Percentiles rank a stretch among this genome's conserved stretches.
Conservation (phyloP, 169 alveolate genomes). For the Fabrea salina region DNA sequence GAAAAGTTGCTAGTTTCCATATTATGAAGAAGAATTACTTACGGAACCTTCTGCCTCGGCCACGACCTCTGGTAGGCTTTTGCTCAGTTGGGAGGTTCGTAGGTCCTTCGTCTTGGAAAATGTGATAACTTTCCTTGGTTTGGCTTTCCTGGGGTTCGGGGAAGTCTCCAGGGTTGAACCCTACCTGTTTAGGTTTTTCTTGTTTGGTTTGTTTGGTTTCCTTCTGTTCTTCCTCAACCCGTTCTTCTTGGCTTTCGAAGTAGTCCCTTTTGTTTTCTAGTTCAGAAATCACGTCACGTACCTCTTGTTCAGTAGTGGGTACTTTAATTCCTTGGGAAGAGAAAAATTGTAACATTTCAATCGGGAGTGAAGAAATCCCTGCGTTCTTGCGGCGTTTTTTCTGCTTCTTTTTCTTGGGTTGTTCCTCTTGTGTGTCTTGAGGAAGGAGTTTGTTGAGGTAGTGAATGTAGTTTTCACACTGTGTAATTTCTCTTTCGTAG, state of each 20-base stretch:
- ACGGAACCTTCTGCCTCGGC: no score
- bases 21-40: no score
- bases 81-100: background rate
- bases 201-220: background rate
- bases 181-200: background rate
- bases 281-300: background rate
- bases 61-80: background rate
- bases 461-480: background rate
- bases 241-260: background rate
- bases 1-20: background rate
- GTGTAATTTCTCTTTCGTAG: constrained; percentile 6
- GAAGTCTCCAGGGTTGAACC: background rate
- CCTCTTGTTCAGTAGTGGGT: background rate
- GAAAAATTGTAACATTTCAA: constrained; percentile 4
- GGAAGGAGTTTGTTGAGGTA: background rate
- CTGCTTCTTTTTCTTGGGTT: background rate
- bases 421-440: background rate
- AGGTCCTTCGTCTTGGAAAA: constrained; percentile 27
- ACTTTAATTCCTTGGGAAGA: background rate
- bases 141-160: constrained; percentile 10
- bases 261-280: background rate
- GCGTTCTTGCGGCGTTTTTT: background rate
- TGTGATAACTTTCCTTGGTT: background rate
- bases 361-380: background rate
- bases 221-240: constrained; percentile 1